Evolutionary conservation across 192 early-diverging fungal species (phyloP), one percentile per base, ranked within the genome.

Genomic region (Podochytrium sp.): DNA sequence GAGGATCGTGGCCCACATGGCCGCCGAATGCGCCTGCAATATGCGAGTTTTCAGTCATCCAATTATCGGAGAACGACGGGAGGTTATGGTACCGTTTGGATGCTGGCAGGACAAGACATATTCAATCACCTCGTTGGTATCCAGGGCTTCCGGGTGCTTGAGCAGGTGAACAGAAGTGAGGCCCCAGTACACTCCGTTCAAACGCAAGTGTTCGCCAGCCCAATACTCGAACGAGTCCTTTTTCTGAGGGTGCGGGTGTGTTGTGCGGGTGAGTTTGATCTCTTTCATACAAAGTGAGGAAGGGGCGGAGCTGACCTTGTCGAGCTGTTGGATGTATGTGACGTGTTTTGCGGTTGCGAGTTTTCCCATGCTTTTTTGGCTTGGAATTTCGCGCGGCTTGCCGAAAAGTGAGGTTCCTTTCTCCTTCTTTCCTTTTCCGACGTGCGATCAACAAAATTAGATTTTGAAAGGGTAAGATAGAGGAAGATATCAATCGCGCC

Each of bases 131-230:
- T 90, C 84, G 0, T 93, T 86, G 18, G 80, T 80, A 51, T 91
- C 82, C 6, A 98, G 77, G 14, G 87, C 90, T 23, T 90, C 87
- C 25, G 78, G 63, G 23, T 82, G 78, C 47, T 86, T 82, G 76
- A 98, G 75, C 41, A 97, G 76, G 37, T 90, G 85, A 39, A 97
- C 79, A 0, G 95, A 89, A 0, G 94, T 95, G 0, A 95, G 74
- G 0, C 95, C 96, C 97, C 97, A 97, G 71, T 97, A 98, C 29
- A 98, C 83, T 30, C 82, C 97, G 71, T 91, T 96, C 20, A 98
- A 75, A 0, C 94, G 91, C 10, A 98, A 81, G 61, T 97, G 95
- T 68, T 96, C 96, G 4, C 92, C 90, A 56, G 93, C 79, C 95
- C 94, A 96, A 80, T 97, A 98, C 68, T 97, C 96, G 14, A 98